Conservation (phyloP, 768 basidiomycete species). For the Lentinula detonsa region DNA sequence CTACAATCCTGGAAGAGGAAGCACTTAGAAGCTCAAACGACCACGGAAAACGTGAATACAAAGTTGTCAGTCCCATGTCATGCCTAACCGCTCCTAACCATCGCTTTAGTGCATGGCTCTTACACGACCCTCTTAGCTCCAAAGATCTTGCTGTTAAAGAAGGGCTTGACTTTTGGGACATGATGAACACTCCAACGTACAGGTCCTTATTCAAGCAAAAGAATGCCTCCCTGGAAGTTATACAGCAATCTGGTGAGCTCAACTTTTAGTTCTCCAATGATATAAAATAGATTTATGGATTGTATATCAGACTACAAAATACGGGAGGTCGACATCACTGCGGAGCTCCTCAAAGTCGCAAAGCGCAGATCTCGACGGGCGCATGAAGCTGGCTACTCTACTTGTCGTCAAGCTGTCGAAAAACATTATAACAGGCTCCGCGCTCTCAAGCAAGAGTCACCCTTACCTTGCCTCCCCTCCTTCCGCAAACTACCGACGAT, state of each 20-base stretch:
- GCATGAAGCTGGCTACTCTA: conserved; percentile 19
- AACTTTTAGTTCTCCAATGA: too few relatives aligned
- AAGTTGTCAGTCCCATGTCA: conserved; percentile 11
- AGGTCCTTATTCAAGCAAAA: conserved; percentile 30
- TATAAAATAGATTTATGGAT: neutral
- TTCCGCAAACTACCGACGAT: conserved; percentile 49
- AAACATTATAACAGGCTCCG: conserved; percentile 41
- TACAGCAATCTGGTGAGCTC: conserved; percentile 30
- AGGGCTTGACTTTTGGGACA: conserved; percentile 38
- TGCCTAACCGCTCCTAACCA: too few relatives aligned
- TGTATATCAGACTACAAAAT: conserved; percentile 23
- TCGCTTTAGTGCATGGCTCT: conserved; percentile 3
- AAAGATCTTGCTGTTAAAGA: conserved; percentile 14
- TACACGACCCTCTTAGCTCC: conserved; percentile 5
- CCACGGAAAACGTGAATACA: conserved; percentile 7
- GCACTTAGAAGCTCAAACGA: conserved; percentile 9
- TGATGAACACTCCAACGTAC: conserved; percentile 34
- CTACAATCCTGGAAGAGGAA: conserved; percentile 21
- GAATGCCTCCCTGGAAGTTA: conserved; percentile 29
- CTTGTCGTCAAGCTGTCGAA: conserved; percentile 28
- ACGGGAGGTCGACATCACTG: conserved; percentile 12
- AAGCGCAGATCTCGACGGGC: conserved; percentile 20
- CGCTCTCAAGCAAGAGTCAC: conserved; percentile 18
- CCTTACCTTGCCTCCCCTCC: conserved; percentile 39
- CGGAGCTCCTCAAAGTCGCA: conserved; percentile 18